Evolutionary conservation across 2,329 filamentous ascomycete species (phyloP), one percentile per base, ranked within the genome.

Genomic region (Phialophora chinensis): DNA sequence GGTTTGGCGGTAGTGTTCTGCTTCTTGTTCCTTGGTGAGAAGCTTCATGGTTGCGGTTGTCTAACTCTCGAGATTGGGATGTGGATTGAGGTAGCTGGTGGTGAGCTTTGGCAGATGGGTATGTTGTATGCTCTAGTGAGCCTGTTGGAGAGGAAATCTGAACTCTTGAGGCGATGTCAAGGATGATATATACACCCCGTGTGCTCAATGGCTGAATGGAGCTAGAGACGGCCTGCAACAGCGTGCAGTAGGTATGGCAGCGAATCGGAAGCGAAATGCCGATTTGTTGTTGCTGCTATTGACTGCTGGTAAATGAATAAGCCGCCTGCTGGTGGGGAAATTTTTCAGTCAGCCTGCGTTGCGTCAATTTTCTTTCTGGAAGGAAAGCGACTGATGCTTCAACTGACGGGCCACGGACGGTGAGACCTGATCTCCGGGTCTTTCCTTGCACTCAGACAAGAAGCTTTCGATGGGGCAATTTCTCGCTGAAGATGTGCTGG

Each of bases 11-110:
- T 96, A 97, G 86, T 97, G 93, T 62, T 87, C 91, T 67, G 84
- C 79, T 82, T 97, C 93, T 82, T 97, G 92, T 87, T 97, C 92
- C 78, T 94, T 92, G 74, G 91, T 96, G 77, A 98, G 86, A 77
- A 98, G 84, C 90, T 97, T 98, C 95, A 98, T 99, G 29, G 38
- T 67, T 59, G 53, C 23, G 61, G 60, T 66, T 14, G 47, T 61
- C 54, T 49, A 61, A 35, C 6, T 61, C 8, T 8, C 14, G 27
- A 53, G 27, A 7, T 53, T 53, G 17, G n/a, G n/a, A 10, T n/a
- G 14, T 14, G 53, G 12, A n/a, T 7, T 54, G 52, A 55, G 53
- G 14, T 20, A 1, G 49, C 11, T 8, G 8, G 53, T 31, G 53
- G 23, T 52, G 10, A 7, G 23, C 14, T 14, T 17, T 17, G 25